Percentiles rank a stretch among this genome's conserved stretches.
Evolutionary conservation across 306 rosid species (phyloP).

Genomic region (Lathyrus aphaca): DNA sequence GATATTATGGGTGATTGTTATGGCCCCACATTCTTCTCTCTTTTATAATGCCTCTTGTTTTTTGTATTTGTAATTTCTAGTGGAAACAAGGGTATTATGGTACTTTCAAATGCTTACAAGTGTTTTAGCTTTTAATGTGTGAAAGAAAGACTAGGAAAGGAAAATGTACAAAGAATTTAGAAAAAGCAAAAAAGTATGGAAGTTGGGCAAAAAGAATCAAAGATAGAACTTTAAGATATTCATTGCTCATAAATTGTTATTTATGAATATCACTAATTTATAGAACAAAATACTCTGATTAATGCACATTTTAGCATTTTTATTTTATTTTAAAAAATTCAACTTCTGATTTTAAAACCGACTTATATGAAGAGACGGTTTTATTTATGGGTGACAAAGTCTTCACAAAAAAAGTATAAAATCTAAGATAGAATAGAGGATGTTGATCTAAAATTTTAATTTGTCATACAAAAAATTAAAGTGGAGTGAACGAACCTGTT

Average conservation of each 20-base stretch:
- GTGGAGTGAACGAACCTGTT: too few species aligned
- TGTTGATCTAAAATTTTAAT: too few species aligned
- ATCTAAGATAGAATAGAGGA: too few species aligned
- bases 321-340: background rate
- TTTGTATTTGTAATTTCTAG: background rate
- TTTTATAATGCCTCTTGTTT: background rate
- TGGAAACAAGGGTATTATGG: slow-evolving; percentile 18
- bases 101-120: background rate
- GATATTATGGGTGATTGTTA: slow-evolving; percentile 27
- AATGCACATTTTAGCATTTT: background rate
- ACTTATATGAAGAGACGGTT: too few species aligned
- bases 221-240: slow-evolving; percentile 1
- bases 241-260: slow-evolving; percentile 17
- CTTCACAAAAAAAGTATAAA: too few species aligned
- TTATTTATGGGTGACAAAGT: too few species aligned
- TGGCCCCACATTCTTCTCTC: slow-evolving; percentile 25
- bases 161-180: slow-evolving; percentile 37
- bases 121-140: slow-evolving; percentile 18
- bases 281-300: background rate
- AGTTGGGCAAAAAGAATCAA: slow-evolving; percentile 34
- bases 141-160: slow-evolving; percentile 14
- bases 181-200: slow-evolving; percentile 26
- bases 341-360: too few species aligned
- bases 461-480: too few species aligned
- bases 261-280: background rate